Base-by-base conservation (phyloP, 805 yeast genomes). In the Saturnispora kantuleensis region DNA sequence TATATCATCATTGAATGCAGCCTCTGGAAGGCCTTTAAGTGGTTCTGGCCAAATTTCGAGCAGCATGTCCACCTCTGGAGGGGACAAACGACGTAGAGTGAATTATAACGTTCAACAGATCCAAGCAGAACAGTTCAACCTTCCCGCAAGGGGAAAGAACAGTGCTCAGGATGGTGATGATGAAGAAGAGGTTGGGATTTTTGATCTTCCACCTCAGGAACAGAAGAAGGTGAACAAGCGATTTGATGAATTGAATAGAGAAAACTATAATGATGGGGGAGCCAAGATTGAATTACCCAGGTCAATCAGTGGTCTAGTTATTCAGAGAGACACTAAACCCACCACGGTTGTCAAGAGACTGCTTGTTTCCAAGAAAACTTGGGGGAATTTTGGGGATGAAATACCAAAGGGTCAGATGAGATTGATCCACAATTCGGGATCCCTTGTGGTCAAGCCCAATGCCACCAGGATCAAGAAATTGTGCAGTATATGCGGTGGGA, bases 401-500 rank as follows among this genome's bases (percentile, higher is more conserved):
- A 62, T 68, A 12, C 71, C 65, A 38, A 63, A 64, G 44, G 52
- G 52, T n/a, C 62, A 64, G 18, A 52, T 66, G 40, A 48, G 57
- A 29, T 47, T 62, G 41, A 57, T 64, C 8, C 54, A 54, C 13
- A 46, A 37, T 15, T 43, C 31, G 13, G 37, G 49, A 15, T 48
- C 52, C n/a, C 47, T 63, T 4, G 66, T 63, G 46, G 65, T 62
- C 36, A 54, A 53, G 42, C 58, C 62, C 3, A 57, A 63, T 38
- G 52, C 57, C 36, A 60, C 62, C 10, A 60, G 62, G 12, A 53
- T 60, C 34, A 68, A 67, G 55, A 68, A 69, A 40, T 55, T 70
- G 9, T 70, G 75, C 44, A 63, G 72, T 0, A 68, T 70, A 7
- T 70, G 75, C 56, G 75, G 75, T 2, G 68, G 68, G 40, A 59